A percentile compares a stretch with the other conserved stretches of the same genome.
phyloP scores from a whole-genome alignment of 495 filamentous ascomycete genomes.

The Friedmanniomyces simplex region DNA sequence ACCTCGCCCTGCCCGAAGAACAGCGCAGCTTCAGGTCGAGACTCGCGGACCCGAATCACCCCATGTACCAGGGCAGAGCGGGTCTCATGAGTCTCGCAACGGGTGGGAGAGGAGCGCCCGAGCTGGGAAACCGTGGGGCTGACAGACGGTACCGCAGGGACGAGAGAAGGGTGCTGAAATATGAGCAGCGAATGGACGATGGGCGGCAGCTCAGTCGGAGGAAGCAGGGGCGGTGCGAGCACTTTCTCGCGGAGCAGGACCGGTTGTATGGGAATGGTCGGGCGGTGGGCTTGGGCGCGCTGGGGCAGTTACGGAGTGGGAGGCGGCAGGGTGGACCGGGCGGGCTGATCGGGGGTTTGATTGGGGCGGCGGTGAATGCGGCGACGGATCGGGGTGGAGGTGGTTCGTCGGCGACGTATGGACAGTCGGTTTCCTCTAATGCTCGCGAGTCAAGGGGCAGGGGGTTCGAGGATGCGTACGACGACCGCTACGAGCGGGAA shows the following conservation, averaged over 20 bases:
- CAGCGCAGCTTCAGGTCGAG: slow-evolving; percentile 35
- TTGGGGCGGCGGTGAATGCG: not conserved
- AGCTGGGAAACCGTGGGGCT: not conserved
- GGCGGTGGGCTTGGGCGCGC: not conserved
- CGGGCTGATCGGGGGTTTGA: not conserved
- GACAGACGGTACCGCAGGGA: not conserved
- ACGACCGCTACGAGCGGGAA: not conserved
- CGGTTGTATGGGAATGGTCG: not conserved
- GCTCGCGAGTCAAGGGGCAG: not conserved
- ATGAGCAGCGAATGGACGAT: not conserved
- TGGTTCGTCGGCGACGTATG: not conserved
- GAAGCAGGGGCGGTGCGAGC: not conserved
- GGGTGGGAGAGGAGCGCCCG: slow-evolving; percentile 8
- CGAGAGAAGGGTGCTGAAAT: not conserved
- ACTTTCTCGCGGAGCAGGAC: not conserved
- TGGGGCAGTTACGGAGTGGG: not conserved
- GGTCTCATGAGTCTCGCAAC: slow-evolving; percentile 35
- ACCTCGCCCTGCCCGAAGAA: slow-evolving; percentile 13
- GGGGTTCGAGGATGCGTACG: not conserved
- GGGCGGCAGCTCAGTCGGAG: not conserved
- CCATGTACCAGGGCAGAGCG: slow-evolving; percentile 31
- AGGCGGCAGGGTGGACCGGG: not conserved
- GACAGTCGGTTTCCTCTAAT: not conserved
- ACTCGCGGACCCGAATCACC: slow-evolving; percentile 46
- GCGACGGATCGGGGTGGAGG: not conserved